Evolutionary conservation across 805 yeast genomes (phyloP).

Genomic region (Candida cerambycidarum): DNA sequence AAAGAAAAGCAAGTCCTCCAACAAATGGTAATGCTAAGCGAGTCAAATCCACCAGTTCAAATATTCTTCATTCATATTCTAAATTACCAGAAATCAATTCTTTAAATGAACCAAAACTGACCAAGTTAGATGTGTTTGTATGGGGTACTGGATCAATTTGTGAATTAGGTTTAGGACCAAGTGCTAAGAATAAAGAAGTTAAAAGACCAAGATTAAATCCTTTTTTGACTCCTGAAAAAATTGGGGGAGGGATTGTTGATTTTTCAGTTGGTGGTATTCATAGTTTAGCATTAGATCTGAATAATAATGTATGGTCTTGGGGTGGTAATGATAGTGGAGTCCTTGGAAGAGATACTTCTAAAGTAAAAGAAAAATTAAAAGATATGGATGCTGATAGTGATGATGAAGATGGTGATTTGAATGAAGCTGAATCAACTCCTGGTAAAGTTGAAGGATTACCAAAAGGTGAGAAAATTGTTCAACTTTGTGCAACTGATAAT

Average conservation of each 20-base stretch:
- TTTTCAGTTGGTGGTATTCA: constrained; percentile 98
- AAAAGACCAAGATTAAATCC: constrained; percentile 95
- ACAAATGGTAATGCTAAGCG: constrained; percentile 25
- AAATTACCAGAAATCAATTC: constrained; percentile 46
- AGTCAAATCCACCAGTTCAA: constrained; percentile 36
- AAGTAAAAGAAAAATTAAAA: constrained; percentile 58
- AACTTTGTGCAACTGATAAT: constrained; percentile 89
- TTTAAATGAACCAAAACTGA: constrained; percentile 35
- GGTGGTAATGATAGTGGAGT: constrained; percentile 94
- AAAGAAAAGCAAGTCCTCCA: constrained; percentile 22
- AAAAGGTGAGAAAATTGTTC: constrained; percentile 55
- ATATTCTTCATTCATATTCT: constrained; percentile 50
- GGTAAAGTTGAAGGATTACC: constrained; percentile 70
- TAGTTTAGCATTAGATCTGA: constrained; percentile 72
- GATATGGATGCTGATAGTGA: constrained; percentile 61
- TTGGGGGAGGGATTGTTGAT: constrained; percentile 54
- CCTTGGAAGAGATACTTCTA: constrained; percentile 80
- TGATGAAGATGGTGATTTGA: constrained; percentile 77
- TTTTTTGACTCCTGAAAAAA: constrained; percentile 51
- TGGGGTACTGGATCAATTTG: constrained; percentile 99
- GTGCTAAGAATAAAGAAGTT: constrained; percentile 87
- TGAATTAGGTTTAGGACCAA: constrained; percentile 96
- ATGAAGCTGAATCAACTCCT: constrained; percentile 89
- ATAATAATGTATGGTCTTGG: constrained; percentile 94
- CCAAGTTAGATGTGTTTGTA: constrained; percentile 73